These are phyloP conservation scores for Backusella psychrophila DNA, from an alignment of 192 early-diverging fungal genomes.

Conservation along the genomic window DNA sequence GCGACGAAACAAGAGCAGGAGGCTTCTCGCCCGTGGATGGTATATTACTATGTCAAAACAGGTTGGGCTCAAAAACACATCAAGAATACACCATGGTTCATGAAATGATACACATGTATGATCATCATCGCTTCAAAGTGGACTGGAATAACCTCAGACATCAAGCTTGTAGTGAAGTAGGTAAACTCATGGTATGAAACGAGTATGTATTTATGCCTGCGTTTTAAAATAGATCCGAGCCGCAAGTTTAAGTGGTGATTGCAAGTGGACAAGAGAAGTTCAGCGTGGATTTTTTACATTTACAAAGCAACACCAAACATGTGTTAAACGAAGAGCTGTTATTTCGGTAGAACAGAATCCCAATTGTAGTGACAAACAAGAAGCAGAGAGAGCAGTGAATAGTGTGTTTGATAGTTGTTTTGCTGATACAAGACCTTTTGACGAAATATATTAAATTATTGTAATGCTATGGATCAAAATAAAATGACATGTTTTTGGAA, in stretches of 20 bases:
- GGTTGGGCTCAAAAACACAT: slow-evolving; percentile 73
- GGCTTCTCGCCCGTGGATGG: slow-evolving; percentile 81
- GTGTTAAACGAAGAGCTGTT: slow-evolving; percentile 84
- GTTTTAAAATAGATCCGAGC: slow-evolving; percentile 56
- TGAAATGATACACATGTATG: slow-evolving; percentile 87
- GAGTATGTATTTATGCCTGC: background rate
- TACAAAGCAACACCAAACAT: slow-evolving; percentile 80
- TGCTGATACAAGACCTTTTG: slow-evolving; percentile 92
- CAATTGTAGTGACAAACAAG: slow-evolving; percentile 64
- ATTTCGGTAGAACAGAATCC: slow-evolving; percentile 78
- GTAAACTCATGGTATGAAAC: background rate
- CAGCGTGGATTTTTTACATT: slow-evolving; percentile 65
- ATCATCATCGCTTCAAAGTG: slow-evolving; percentile 70
- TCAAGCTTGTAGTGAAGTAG: slow-evolving; percentile 78
- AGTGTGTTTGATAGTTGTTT: slow-evolving; percentile 91
- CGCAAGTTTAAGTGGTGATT: slow-evolving; percentile 78
- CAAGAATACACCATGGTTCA: slow-evolving; percentile 93
- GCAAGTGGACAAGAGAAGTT: slow-evolving; percentile 67
- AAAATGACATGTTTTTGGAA: too few relatives aligned
- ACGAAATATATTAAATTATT: slow-evolving; percentile 79
- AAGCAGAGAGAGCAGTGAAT: slow-evolving; percentile 84
- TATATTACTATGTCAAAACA: slow-evolving; percentile 87
- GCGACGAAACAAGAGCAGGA: slow-evolving; percentile 79
- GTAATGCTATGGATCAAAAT: background rate
- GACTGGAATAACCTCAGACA: slow-evolving; percentile 74